These are phyloP conservation scores for Saccharomyces pastorianus DNA, from an alignment of 1,139 yeast species.

Conservation along the genomic window DNA sequence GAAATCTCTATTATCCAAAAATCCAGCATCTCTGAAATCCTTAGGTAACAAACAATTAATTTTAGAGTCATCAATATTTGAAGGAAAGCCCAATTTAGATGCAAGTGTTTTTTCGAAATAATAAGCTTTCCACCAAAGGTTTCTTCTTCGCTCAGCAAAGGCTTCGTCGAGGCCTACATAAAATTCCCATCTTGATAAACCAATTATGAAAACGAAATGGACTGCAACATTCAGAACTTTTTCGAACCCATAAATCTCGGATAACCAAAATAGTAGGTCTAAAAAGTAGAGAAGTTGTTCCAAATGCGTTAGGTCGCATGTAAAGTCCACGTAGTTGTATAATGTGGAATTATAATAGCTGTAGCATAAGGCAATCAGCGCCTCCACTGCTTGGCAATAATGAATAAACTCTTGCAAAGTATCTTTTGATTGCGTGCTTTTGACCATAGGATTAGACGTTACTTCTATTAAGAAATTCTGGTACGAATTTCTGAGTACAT, in stretches of 20 bases:
- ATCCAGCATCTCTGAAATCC: constrained; percentile 21
- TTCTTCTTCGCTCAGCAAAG: constrained; percentile 27
- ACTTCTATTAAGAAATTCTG: constrained; percentile 15
- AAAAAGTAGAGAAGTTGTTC: constrained; percentile 21
- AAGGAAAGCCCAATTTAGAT: constrained; percentile 16
- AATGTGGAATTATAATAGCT: constrained; percentile 21
- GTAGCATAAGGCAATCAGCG: constrained; percentile 19
- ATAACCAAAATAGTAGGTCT: constrained; percentile 19
- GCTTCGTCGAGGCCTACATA: constrained; percentile 29
- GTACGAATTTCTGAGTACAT: constrained; percentile 11
- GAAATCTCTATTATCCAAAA: constrained; percentile 20
- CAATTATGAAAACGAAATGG: constrained; percentile 20
- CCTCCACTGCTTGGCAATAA: constrained; percentile 19
- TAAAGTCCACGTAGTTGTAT: constrained; percentile 15
- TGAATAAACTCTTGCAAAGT: constrained; percentile 7
- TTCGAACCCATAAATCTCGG: constrained; percentile 20
- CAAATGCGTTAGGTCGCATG: constrained; percentile 20
- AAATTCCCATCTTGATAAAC: constrained; percentile 30
- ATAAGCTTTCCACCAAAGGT: constrained; percentile 28
- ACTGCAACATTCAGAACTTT: constrained; percentile 21
- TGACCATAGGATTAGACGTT: neutral
- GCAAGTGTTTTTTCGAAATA: constrained; percentile 15
- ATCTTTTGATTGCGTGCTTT: neutral
- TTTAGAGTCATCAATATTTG: constrained; percentile 18
- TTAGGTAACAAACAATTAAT: constrained; percentile 23